phyloP scores from a whole-genome alignment of 371 early-diverging fungal species.

The Chytridium lagenaria region DNA sequence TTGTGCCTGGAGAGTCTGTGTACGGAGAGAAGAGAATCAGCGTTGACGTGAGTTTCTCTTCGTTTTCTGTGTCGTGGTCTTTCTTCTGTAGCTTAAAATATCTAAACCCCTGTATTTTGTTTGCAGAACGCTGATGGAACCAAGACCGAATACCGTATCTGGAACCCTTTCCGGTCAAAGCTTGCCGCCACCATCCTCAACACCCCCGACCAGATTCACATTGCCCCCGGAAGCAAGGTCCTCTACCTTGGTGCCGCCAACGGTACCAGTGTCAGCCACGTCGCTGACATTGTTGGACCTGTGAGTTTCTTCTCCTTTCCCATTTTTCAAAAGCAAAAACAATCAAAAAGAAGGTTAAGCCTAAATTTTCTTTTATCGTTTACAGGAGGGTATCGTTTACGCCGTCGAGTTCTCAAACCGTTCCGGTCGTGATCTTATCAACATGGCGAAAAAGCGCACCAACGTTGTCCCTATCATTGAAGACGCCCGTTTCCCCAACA shows the following conservation, averaged over 20 bases:
- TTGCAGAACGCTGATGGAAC: constrained; percentile 89
- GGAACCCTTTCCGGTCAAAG: constrained; percentile 99
- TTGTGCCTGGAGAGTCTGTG: constrained; percentile 98
- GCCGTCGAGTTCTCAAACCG: constrained; percentile 99
- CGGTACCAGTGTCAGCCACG: constrained; percentile 99
- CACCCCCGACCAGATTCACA: constrained; percentile 97
- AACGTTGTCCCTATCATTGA: constrained; percentile 99
- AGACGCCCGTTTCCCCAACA: constrained; percentile 99
- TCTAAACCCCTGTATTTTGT: too few relatives aligned
- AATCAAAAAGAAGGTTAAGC: not conserved
- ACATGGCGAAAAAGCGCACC: constrained; percentile 99
- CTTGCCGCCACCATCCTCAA: constrained; percentile 99
- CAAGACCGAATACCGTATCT: constrained; percentile 99
- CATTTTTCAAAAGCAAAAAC: constrained; percentile 11
- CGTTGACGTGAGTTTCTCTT: constrained; percentile 68
- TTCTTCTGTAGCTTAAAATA: too few relatives aligned
- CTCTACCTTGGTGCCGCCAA: constrained; percentile 99
- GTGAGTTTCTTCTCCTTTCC: constrained; percentile 47
- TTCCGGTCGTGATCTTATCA: constrained; percentile 99
- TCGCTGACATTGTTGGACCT: constrained; percentile 99
- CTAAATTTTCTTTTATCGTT: too few relatives aligned
- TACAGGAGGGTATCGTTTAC: constrained; percentile 91
- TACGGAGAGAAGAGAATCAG: constrained; percentile 99
- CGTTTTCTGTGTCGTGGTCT: constrained; percentile 28
- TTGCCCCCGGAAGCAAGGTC: constrained; percentile 98